Evolutionary conservation across 768 basidiomycete genomes (phyloP).

Genomic region (Xanthoconium purpureum): DNA sequence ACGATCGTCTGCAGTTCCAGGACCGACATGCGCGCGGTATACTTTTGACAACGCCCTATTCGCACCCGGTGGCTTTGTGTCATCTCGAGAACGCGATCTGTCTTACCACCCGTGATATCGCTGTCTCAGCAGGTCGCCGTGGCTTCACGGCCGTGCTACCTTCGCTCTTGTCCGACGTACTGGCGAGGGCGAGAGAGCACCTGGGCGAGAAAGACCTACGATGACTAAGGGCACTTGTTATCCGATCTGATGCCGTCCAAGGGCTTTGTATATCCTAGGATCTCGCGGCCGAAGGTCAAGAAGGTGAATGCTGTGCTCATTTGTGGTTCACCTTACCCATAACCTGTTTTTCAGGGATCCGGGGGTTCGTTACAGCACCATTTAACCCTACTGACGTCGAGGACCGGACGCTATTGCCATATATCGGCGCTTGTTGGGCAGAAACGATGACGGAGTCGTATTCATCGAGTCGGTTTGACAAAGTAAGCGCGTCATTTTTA

Average conservation of each 20-base stretch:
- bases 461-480: slow-evolving; percentile 7
- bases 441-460: slow-evolving; percentile 13
- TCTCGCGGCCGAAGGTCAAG: slow-evolving; percentile 23
- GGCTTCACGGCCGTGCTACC: slow-evolving; percentile 34
- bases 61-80: slow-evolving; percentile 19
- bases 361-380: slow-evolving; percentile 36
- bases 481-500: slow-evolving; percentile 4
- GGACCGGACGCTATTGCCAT: slow-evolving; percentile 41
- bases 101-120: slow-evolving; percentile 38
- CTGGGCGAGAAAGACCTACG: slow-evolving; percentile 33
- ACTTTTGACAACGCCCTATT: slow-evolving; percentile 36
- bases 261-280: slow-evolving; percentile 32
- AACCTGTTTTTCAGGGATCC: slow-evolving; percentile 37
- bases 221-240: slow-evolving; percentile 43
- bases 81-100: slow-evolving; percentile 37
- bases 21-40: slow-evolving; percentile 26
- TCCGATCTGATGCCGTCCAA: slow-evolving; percentile 33
- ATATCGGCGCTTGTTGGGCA: slow-evolving; percentile 45
- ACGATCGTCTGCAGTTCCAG: slow-evolving; percentile 18
- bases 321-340: not conserved
- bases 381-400: slow-evolving; percentile 35
- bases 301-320: slow-evolving; percentile 31
- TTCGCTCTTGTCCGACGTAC: slow-evolving; percentile 38
- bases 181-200: slow-evolving; percentile 25
- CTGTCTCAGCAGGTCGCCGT: slow-evolving; percentile 15